Evolutionary conservation across 2,329 filamentous ascomycete genomes (phyloP).

Genomic region (Aspergillus arachidicola): DNA sequence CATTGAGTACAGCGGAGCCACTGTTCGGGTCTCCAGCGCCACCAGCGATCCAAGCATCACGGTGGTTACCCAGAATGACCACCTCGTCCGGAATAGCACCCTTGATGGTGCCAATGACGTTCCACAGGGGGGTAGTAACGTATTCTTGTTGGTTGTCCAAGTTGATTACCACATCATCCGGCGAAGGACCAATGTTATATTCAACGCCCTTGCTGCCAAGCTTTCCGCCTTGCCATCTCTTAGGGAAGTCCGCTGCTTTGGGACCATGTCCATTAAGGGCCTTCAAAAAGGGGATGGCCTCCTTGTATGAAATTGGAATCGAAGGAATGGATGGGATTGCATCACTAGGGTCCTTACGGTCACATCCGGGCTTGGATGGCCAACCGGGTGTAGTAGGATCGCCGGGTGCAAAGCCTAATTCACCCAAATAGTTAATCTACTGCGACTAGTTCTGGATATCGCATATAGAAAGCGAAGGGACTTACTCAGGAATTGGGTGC

Average conservation of each 20-base stretch:
- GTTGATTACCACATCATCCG: slow-evolving; percentile 70
- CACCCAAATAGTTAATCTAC: slow-evolving; percentile 4
- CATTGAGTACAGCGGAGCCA: slow-evolving; percentile 76
- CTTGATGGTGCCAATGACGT: slow-evolving; percentile 90
- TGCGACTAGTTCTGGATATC: neutral
- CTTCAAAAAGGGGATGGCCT: slow-evolving; percentile 84
- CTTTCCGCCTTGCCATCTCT: slow-evolving; percentile 72
- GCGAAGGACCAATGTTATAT: slow-evolving; percentile 83
- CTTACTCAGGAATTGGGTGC: slow-evolving; percentile 78
- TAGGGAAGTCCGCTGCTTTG: slow-evolving; percentile 71
- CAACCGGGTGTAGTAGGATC: slow-evolving; percentile 94
- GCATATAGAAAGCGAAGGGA: neutral
- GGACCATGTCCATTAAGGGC: slow-evolving; percentile 88
- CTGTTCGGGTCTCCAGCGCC: slow-evolving; percentile 82
- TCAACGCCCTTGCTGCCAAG: slow-evolving; percentile 78
- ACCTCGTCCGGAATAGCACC: slow-evolving; percentile 84
- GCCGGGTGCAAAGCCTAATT: slow-evolving; percentile 59
- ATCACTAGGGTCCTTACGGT: slow-evolving; percentile 69
- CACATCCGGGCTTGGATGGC: slow-evolving; percentile 85
- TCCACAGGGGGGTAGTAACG: slow-evolving; percentile 79
- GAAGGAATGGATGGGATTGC: slow-evolving; percentile 85
- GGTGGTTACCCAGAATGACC: slow-evolving; percentile 86
- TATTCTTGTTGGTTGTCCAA: slow-evolving; percentile 80
- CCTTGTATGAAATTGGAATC: slow-evolving; percentile 83
- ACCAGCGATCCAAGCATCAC: slow-evolving; percentile 88